Percentiles rank a stretch among this genome's conserved stretches.
These are phyloP conservation scores for Fusarium robinianum DNA, from an alignment of 2,329 filamentous ascomycete species.

Conservation along the genomic window DNA sequence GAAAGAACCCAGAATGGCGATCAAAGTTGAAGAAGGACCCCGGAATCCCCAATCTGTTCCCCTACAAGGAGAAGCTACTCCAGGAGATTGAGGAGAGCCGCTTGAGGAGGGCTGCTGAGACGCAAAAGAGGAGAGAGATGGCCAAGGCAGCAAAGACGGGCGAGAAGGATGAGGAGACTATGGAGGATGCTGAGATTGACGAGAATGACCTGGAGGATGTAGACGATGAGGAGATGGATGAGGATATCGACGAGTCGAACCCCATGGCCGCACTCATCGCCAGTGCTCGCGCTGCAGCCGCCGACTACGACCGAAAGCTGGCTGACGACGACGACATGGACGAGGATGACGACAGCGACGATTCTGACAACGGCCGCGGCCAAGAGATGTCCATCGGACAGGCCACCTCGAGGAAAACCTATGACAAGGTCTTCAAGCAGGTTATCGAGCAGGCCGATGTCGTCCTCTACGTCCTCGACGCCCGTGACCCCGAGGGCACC, in stretches of 20 bases:
- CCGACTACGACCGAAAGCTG: constrained; percentile 70
- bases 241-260: constrained; percentile 71
- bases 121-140: constrained; percentile 70
- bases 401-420: constrained; percentile 77
- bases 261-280: constrained; percentile 92
- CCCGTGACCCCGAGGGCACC: constrained; percentile 87
- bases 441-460: constrained; percentile 90
- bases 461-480: constrained; percentile 89
- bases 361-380: constrained; percentile 59
- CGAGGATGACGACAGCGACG: constrained; percentile 47
- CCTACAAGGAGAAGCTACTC: constrained; percentile 94
- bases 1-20: constrained; percentile 97
- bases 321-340: constrained; percentile 64
- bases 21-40: constrained; percentile 97
- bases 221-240: constrained; percentile 57
- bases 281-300: constrained; percentile 78
- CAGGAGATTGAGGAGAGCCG: constrained; percentile 92
- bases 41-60: constrained; percentile 95
- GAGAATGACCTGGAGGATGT: constrained; percentile 56
- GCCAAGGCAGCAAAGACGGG: constrained; percentile 69
- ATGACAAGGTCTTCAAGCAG: constrained; percentile 95
- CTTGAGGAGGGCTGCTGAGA: constrained; percentile 79
- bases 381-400: constrained; percentile 56
- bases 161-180: constrained; percentile 50
- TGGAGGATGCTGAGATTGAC: constrained; percentile 52